phyloP scores from a whole-genome alignment of 352 stramenopile genomes.

The Globisporangium abappressorium region DNA sequence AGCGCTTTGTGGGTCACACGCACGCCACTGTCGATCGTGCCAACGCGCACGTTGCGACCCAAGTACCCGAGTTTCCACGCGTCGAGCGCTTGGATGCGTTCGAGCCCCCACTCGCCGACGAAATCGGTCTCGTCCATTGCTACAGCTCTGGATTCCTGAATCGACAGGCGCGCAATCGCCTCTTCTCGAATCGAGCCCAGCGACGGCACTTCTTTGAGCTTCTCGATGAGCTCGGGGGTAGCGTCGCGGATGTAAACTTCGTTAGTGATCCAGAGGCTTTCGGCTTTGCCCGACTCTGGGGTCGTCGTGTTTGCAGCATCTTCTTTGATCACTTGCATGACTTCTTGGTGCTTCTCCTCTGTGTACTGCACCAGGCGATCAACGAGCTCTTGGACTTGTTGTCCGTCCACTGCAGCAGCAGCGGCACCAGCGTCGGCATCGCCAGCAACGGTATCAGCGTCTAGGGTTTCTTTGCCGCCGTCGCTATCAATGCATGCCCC shows the following conservation, averaged over 20 bases:
- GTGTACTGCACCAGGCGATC: slow-evolving; percentile 27
- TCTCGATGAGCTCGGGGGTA: slow-evolving; percentile 31
- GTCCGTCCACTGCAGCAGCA: slow-evolving; percentile 14
- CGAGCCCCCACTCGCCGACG: slow-evolving; percentile 36
- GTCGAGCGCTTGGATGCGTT: slow-evolving; percentile 34
- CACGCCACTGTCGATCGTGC: slow-evolving; percentile 45
- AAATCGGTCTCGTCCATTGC: slow-evolving; percentile 19
- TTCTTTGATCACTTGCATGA: slow-evolving; percentile 25
- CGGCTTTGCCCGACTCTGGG: slow-evolving; percentile 3
- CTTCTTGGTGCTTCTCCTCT: slow-evolving; percentile 25
- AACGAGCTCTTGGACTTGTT: slow-evolving; percentile 30
- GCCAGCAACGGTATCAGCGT: neutral
- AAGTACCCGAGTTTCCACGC: slow-evolving; percentile 37
- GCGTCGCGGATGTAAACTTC: slow-evolving; percentile 35
- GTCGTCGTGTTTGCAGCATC: slow-evolving; percentile 15
- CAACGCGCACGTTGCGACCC: slow-evolving; percentile 39
- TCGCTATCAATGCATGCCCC: slow-evolving; percentile 7
- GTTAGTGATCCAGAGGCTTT: slow-evolving; percentile 58
- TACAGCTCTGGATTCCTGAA: slow-evolving; percentile 9
- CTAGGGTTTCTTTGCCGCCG: neutral
- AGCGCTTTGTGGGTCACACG: slow-evolving; percentile 33
- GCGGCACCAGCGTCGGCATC: slow-evolving; percentile 1
- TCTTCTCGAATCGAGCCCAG: slow-evolving; percentile 31
- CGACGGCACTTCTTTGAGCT: slow-evolving; percentile 26
- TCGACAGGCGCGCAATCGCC: slow-evolving; percentile 19